These are phyloP conservation scores for Solanum hybrid DNA, from an alignment of 305 asterid species.

Conservation along the genomic window DNA sequence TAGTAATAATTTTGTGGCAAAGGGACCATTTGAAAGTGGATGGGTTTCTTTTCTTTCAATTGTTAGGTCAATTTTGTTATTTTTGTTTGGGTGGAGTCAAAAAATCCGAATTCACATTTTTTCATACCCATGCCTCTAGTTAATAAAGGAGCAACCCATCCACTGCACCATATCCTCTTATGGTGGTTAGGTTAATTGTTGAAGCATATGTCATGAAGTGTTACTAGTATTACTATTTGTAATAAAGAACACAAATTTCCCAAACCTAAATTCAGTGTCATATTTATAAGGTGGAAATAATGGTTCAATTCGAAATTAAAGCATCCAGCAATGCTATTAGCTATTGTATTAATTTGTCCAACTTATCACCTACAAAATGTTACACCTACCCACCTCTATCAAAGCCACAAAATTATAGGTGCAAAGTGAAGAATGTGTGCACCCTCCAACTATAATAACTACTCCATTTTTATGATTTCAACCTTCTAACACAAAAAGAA, in stretches of 20 bases:
- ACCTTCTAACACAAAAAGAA: neutral
- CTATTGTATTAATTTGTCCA: neutral
- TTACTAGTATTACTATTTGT: neutral
- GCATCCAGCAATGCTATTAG: neutral
- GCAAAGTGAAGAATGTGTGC: neutral
- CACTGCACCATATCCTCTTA: neutral
- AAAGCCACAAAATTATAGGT: neutral
- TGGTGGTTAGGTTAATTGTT: neutral
- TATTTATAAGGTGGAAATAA: neutral
- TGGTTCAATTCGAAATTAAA: neutral
- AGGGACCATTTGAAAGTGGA: neutral
- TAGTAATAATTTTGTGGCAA: neutral
- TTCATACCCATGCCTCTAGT: neutral
- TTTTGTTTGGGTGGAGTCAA: neutral
- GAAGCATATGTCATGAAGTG: neutral
- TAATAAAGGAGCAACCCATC: neutral
- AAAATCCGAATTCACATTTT: too few species aligned
- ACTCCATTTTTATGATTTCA: neutral
- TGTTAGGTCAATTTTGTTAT: neutral
- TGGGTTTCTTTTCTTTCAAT: neutral
- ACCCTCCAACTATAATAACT: neutral
- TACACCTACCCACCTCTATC: neutral
- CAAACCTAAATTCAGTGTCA: neutral
- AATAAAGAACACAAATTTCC: neutral
- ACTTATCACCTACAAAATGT: neutral